phyloP scores from a whole-genome alignment of 192 early-diverging fungal genomes.

The Umbelopsis sp. region DNA sequence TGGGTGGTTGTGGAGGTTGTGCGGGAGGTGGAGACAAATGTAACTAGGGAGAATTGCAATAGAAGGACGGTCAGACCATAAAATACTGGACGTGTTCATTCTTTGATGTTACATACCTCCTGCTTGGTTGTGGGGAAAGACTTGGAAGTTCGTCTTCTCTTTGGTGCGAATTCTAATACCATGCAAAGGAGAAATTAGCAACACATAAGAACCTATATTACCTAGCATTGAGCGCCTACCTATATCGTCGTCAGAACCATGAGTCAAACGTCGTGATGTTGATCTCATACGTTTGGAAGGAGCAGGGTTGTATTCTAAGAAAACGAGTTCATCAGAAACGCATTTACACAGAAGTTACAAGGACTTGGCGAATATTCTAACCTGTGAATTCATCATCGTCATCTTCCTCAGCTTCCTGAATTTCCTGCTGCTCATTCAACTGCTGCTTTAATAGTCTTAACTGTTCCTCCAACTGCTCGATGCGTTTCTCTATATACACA shows the following conservation, averaged over 20 bases:
- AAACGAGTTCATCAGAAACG: no score
- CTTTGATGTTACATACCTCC: neutral
- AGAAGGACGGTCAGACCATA: neutral
- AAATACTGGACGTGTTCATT: no score
- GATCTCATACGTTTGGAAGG: neutral
- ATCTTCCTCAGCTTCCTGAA: neutral
- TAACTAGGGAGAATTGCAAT: neutral
- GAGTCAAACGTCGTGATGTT: neutral
- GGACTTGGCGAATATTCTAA: no score
- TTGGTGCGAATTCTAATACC: neutral
- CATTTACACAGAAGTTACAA: no score
- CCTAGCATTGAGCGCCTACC: no score
- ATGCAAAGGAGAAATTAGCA: neutral
- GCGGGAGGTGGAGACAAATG: neutral
- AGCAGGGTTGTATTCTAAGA: neutral
- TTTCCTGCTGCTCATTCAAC: neutral
- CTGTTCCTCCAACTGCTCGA: constrained; percentile 4
- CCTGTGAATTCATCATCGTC: constrained; percentile 2
- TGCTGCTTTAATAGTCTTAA: constrained; percentile 2
- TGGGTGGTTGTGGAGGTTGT: neutral
- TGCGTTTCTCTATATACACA: neutral
- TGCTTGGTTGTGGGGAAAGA: neutral
- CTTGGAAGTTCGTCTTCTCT: neutral
- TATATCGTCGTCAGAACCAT: neutral
- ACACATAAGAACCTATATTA: no score